These are phyloP conservation scores for Trichosporon coremiiforme DNA, from an alignment of 1,284 basidiomycete genomes.

Conservation along the genomic window DNA sequence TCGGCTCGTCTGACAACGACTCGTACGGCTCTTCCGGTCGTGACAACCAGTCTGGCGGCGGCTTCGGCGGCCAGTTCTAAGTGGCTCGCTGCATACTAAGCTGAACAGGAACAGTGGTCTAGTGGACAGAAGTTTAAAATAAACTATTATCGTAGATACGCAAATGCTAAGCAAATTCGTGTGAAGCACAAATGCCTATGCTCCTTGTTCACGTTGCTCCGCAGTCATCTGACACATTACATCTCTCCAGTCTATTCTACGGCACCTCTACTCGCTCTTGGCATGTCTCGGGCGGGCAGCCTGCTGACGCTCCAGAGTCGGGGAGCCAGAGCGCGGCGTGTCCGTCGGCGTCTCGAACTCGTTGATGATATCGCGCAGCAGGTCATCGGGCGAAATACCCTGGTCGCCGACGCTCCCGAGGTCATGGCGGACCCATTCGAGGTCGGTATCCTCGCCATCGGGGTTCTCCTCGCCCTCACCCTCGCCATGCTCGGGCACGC, in stretches of 20 bases:
- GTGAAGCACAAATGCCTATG: too few relatives aligned
- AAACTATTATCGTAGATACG: not conserved
- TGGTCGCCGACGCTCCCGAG: conserved; percentile 18
- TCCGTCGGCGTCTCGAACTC: conserved; percentile 10
- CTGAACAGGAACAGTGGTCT: not conserved
- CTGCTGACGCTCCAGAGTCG: not conserved
- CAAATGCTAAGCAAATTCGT: too few relatives aligned
- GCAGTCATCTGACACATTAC: not conserved
- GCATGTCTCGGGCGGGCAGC: not conserved
- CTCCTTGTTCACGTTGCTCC: too few relatives aligned
- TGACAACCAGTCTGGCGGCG: not conserved
- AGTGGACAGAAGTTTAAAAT: not conserved
- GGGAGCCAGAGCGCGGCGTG: not conserved
- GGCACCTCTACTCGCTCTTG: not conserved
- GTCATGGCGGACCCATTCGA: conserved; percentile 32
- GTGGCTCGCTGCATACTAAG: not conserved
- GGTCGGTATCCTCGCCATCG: conserved; percentile 28
- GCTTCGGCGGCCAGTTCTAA: conserved; percentile 4
- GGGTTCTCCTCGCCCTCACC: conserved; percentile 14
- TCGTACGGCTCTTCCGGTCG: conserved; percentile 18
- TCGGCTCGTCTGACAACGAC: conserved; percentile 22
- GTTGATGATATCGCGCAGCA: conserved; percentile 11
- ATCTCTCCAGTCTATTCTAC: not conserved
- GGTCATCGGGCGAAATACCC: conserved; percentile 9
- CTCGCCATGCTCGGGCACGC: conserved; percentile 20